Conservation (phyloP, 441 rosid species). For the Jatropha podagrica region DNA sequence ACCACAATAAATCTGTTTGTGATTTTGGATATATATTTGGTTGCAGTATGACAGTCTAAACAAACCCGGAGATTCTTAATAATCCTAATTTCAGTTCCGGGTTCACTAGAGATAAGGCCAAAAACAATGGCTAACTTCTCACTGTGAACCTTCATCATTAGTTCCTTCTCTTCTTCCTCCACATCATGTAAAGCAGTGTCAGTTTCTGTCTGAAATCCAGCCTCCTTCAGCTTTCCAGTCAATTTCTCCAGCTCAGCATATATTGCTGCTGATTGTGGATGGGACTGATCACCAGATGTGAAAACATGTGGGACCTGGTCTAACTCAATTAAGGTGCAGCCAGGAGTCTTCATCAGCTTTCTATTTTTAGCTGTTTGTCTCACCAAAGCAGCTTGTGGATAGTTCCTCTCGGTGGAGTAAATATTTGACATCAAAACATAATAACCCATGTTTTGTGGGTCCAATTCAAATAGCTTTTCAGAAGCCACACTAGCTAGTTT, state of each 20-base stretch:
- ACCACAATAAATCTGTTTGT: conserved; percentile 67
- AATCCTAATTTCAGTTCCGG: conserved; percentile 69
- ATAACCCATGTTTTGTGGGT: conserved; percentile 66
- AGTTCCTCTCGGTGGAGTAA: conserved; percentile 61
- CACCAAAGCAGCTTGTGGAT: conserved; percentile 62
- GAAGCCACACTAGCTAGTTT: conserved; percentile 58
- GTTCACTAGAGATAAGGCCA: conserved; percentile 67
- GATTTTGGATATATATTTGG: conserved; percentile 73
- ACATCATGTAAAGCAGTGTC: conserved; percentile 69
- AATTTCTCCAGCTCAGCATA: conserved; percentile 57
- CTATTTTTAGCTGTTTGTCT: conserved; percentile 59
- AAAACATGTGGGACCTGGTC: conserved; percentile 63
- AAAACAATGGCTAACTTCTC: conserved; percentile 82
- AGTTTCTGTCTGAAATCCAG: conserved; percentile 67
- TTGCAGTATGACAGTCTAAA: conserved; percentile 69
- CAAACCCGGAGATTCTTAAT: conserved; percentile 81
- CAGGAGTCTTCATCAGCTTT: conserved; percentile 71
- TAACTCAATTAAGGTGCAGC: conserved; percentile 71
- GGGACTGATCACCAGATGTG: conserved; percentile 69
- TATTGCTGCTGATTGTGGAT: conserved; percentile 58
- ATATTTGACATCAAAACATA: conserved; percentile 72
- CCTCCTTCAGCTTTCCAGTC: conserved; percentile 68
- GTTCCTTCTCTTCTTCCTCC: conserved; percentile 87
- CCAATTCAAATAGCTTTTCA: conserved; percentile 58
- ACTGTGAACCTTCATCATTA: conserved; percentile 68